Conservation (phyloP, 2,329 filamentous ascomycete genomes). For the Bipolaris sorokiniana region DNA sequence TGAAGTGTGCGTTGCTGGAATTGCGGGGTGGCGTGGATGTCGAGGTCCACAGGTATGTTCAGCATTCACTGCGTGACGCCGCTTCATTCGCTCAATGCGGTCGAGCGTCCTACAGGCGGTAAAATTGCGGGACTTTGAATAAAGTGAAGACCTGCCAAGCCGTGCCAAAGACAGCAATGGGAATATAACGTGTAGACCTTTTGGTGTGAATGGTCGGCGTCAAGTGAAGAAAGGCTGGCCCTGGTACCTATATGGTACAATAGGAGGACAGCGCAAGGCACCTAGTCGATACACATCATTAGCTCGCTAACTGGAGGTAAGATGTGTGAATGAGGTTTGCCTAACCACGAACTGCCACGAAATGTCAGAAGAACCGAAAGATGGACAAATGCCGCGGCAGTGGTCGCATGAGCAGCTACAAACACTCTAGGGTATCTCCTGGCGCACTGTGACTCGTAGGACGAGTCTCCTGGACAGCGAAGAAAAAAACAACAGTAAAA, state of each 20-base stretch:
- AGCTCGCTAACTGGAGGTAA: conserved; percentile 24
- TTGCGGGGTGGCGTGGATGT: conserved; percentile 16
- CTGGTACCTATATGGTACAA: conserved; percentile 33
- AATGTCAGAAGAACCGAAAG: conserved; percentile 21
- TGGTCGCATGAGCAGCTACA: conserved; percentile 37
- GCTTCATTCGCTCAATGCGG: conserved; percentile 28
- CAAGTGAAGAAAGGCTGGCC: conserved; percentile 14
- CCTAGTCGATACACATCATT: conserved; percentile 25
- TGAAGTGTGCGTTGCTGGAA: conserved; percentile 28
- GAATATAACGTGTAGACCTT: conserved; percentile 11
- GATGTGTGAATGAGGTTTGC: conserved; percentile 15
- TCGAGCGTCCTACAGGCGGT: conserved; percentile 37
- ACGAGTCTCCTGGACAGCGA: conserved; percentile 17
- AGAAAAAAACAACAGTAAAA: conserved; percentile 21
- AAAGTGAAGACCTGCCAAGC: conserved; percentile 9
- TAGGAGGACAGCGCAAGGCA: conserved; percentile 17
- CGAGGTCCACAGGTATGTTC: conserved; percentile 17
- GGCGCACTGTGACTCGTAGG: conserved; percentile 30
- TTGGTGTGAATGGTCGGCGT: conserved; percentile 21
- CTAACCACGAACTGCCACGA: conserved; percentile 39
- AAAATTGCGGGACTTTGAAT: conserved; percentile 14
- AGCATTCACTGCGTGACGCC: conserved; percentile 26
- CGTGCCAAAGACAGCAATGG: conserved; percentile 7
- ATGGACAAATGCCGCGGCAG: conserved; percentile 18
- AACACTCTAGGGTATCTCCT: conserved; percentile 38